Base-by-base conservation (phyloP, 139 green algal genomes). In the Chloropicon primus region DNA sequence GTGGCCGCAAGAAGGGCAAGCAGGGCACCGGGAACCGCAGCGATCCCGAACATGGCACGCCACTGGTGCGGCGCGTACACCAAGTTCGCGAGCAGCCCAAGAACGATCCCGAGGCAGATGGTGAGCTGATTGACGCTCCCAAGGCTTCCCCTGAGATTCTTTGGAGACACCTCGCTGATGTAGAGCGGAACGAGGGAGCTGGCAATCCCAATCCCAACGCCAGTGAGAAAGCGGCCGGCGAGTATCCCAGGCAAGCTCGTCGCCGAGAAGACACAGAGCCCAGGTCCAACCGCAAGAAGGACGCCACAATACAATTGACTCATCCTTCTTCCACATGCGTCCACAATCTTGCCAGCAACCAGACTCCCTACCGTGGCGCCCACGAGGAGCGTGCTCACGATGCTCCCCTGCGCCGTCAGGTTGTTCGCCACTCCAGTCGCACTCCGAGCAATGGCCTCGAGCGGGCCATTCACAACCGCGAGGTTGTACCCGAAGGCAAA, bases 61-160 rank as follows among this genome's bases (percentile, higher is more conserved):
- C 94, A 98, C 72, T 27, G 80, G 26, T 0, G 82, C 80, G 0
- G 85, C 80, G 0, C 87, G 87, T 54, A 97, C n/a, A 83, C 74
- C 78, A 99, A 86, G 2, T 94, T 95, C 0, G 53, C 87, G 62
- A 99, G 85, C 2, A n/a, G 24, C 2, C 73, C 73, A 3, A 76
- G 28, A 22, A 76, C 24, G 85, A 99, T 99, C 74, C 94, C 94
- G 21, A 96, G 71, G 84, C 91, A 97, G 82, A 98, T 98, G 78
- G 89, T 82, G 22, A 99, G 85, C 89, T 99, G 94, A 84, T 98
- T 99, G n/a, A 97, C 75, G 28, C 84, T 88, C 27, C 94, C 95
- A 54, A 98, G 82, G 0, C 87, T 77, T 26, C 94, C 94, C 22
- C 94, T 89, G 54, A 96, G 53, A 2, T 82, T 24, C 5, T 92